Percentiles rank a stretch among this genome's conserved stretches.
phyloP scores from a whole-genome alignment of 2,329 filamentous ascomycete species.

The Tolypocladium paradoxum region DNA sequence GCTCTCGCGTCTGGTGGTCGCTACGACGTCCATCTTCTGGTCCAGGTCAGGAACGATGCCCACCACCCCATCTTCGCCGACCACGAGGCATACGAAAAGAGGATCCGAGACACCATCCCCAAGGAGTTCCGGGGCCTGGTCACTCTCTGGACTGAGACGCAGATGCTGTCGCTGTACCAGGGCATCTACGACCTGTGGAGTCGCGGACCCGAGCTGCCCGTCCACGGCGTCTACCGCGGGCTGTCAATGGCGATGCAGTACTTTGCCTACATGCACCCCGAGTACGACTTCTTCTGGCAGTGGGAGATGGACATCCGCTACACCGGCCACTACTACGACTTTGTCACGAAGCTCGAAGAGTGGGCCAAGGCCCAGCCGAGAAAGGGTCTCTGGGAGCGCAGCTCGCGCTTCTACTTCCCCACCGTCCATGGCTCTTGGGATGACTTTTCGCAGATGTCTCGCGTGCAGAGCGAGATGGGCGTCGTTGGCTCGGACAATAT shows the following conservation, averaged over 20 bases:
- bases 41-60: constrained; percentile 72
- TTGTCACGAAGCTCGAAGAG: constrained; percentile 56
- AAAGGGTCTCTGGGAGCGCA: constrained; percentile 75
- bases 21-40: constrained; percentile 76
- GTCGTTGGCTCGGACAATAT: constrained; percentile 55
- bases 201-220: constrained; percentile 55
- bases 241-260: constrained; percentile 92
- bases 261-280: constrained; percentile 78
- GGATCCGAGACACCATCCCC: constrained; percentile 58
- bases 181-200: constrained; percentile 69
- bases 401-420: constrained; percentile 66
- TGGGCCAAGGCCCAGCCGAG: constrained; percentile 67
- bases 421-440: constrained; percentile 68
- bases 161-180: constrained; percentile 86
- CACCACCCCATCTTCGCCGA: constrained; percentile 70
- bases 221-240: constrained; percentile 88
- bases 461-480: constrained; percentile 64
- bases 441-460: constrained; percentile 63
- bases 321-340: constrained; percentile 74
- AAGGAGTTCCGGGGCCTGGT: constrained; percentile 81
- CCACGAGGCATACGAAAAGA: constrained; percentile 54
- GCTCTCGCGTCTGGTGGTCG: constrained; percentile 72
- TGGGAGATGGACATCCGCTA: constrained; percentile 94
- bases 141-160: constrained; percentile 86
- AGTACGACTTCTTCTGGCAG: constrained; percentile 88